Evolutionary conservation across 371 early-diverging fungal species (phyloP).

Genomic region (Apophysomyces variabilis): DNA sequence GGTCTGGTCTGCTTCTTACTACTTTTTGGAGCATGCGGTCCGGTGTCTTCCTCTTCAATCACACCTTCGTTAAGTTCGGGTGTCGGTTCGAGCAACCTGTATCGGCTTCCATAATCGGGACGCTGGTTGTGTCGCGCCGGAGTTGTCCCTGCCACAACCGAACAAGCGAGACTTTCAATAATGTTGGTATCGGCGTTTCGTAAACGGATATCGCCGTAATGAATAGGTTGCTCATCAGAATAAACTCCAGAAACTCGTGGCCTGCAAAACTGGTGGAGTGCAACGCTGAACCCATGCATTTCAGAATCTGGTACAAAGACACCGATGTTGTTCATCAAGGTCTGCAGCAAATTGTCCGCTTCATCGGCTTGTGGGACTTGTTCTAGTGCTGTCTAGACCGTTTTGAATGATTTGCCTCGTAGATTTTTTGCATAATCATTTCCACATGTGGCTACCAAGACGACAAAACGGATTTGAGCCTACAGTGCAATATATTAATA

Average conservation of each 20-base stretch:
- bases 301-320: neutral
- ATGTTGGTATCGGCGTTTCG: neutral
- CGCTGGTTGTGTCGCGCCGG: neutral
- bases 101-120: slow-evolving; percentile 3
- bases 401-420: neutral
- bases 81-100: neutral
- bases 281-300: slow-evolving; percentile 4
- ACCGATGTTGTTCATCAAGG: neutral
- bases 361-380: neutral
- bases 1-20: neutral
- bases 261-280: slow-evolving; percentile 17
- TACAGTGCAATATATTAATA: neutral
- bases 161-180: neutral
- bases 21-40: neutral
- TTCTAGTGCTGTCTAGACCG: neutral
- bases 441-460: slow-evolving; percentile 12
- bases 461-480: slow-evolving; percentile 6
- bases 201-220: neutral
- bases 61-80: neutral
- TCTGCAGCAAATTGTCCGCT: slow-evolving; percentile 5
- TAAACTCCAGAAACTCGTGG: slow-evolving; percentile 15
- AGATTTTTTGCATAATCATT: slow-evolving; percentile 20
- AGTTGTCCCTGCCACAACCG: neutral
- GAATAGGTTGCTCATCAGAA: neutral
- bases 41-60: neutral